These are phyloP conservation scores for Chaetomium cochliodes DNA, from an alignment of 495 filamentous ascomycete species.

Conservation along the genomic window DNA sequence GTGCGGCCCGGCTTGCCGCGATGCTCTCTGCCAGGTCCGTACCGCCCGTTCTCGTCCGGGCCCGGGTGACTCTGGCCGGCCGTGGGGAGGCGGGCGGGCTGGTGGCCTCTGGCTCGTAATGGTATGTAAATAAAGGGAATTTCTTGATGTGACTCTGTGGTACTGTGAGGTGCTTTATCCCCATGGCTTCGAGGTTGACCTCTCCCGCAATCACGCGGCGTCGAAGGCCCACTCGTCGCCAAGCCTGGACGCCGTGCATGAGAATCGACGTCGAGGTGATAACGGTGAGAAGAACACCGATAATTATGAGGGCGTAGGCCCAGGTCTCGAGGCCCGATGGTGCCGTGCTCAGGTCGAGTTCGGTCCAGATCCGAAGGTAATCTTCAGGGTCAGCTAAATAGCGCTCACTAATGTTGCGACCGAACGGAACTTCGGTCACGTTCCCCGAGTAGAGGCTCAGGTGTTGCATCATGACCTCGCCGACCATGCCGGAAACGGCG, in stretches of 20 bases:
- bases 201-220: slow-evolving; percentile 70
- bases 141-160: slow-evolving; percentile 64
- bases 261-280: slow-evolving; percentile 61
- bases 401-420: slow-evolving; percentile 56
- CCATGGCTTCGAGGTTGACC: slow-evolving; percentile 75
- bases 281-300: slow-evolving; percentile 68
- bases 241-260: slow-evolving; percentile 73
- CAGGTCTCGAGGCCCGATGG: slow-evolving; percentile 61
- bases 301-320: slow-evolving; percentile 77
- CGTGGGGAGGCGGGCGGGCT: slow-evolving; percentile 27
- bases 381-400: slow-evolving; percentile 64
- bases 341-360: slow-evolving; percentile 41
- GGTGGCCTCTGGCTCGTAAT: slow-evolving; percentile 41
- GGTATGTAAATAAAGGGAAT: slow-evolving; percentile 74
- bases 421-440: slow-evolving; percentile 56
- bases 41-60: slow-evolving; percentile 16
- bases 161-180: slow-evolving; percentile 71
- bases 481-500: slow-evolving; percentile 68
- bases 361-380: slow-evolving; percentile 52
- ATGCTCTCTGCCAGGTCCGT: slow-evolving; percentile 2
- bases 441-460: slow-evolving; percentile 74
- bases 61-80: slow-evolving; percentile 6
- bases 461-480: slow-evolving; percentile 66
- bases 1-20: not conserved
- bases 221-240: slow-evolving; percentile 61